Base-by-base conservation (phyloP, 352 stramenopile genomes). In the Globisporangium spiculum region DNA sequence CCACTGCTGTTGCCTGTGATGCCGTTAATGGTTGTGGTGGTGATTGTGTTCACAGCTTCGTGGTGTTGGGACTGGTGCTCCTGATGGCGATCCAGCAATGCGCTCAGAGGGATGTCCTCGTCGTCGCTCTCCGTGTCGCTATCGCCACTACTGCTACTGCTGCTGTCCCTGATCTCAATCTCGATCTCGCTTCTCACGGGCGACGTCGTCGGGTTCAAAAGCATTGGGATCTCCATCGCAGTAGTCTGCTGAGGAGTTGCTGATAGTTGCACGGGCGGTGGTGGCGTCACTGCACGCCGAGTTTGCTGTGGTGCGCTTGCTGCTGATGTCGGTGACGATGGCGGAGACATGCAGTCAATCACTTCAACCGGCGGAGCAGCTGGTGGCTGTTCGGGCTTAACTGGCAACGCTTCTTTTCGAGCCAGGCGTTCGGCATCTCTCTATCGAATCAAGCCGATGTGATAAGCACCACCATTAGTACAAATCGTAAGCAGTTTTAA, bases 41-140 rank as follows among this genome's bases (percentile, higher is more conserved):
- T 16, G 44, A 20, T 22, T 14, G 12, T 7, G 41, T 22, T 41
- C 16, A 12, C 18, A 44, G 27, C 27, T 27, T 24, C 16, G 16
- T 38, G 53, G 12, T 10, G 55, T 20, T 60, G 27, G 54, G 27
- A 22, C 27, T 26, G 14, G 8, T 46, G 36, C 16, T 64, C 32
- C 24, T 53, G 41, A 16, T 56, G n/a, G 26, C 14, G 59, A 4
- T 16, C 41, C 1, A 65, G 9, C 24, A 65, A 20, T 18, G 46
- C 27, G 26, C 38, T 55, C 59, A 65, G 24, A 16, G 59, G 59
- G 24, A 65, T 56, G 38, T 44, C 38, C 18, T 65, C 59, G 26
- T 65, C 59, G 24, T 65, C 59, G 41, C 59, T 65, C 41, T 65
- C 59, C 0, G 59, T 65, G 18, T 53, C 59, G 12, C 56, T 60